These are phyloP conservation scores for Reutealis trisperma DNA, from an alignment of 345 rosid genomes.

Conservation along the genomic window DNA sequence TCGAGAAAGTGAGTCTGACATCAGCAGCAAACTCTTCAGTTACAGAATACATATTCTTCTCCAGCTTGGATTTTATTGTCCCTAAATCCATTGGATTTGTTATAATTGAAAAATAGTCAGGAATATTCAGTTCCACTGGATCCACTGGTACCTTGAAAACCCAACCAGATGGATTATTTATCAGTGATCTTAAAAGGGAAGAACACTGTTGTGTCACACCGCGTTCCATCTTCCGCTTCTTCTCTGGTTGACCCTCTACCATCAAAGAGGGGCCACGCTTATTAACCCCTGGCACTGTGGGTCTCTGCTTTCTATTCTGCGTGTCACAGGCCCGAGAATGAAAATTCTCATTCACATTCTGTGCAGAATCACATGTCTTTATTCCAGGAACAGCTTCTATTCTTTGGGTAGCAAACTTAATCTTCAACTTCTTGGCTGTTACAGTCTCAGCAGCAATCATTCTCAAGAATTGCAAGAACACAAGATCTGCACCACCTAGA, in stretches of 20 bases:
- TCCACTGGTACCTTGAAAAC: slow-evolving; percentile 71
- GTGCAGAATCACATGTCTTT: slow-evolving; percentile 26
- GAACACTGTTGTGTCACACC: slow-evolving; percentile 51
- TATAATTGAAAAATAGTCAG: slow-evolving; percentile 79
- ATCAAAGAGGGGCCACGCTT: slow-evolving; percentile 47
- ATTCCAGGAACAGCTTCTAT: slow-evolving; percentile 30
- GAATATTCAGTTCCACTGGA: slow-evolving; percentile 60
- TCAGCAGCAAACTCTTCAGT: slow-evolving; percentile 77
- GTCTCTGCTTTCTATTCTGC: slow-evolving; percentile 21
- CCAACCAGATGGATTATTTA: slow-evolving; percentile 51
- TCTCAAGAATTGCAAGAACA: slow-evolving; percentile 24
- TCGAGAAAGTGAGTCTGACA: slow-evolving; percentile 70
- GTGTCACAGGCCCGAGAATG: slow-evolving; percentile 21
- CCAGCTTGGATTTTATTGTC: slow-evolving; percentile 60
- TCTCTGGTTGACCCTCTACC: slow-evolving; percentile 39
- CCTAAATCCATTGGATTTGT: slow-evolving; percentile 87
- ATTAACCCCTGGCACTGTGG: not conserved
- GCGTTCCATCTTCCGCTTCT: slow-evolving; percentile 64
- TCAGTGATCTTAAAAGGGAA: slow-evolving; percentile 44
- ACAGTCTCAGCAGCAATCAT: slow-evolving; percentile 47
- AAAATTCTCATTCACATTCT: slow-evolving; percentile 13
- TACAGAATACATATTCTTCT: slow-evolving; percentile 43
- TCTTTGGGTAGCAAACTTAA: slow-evolving; percentile 52
- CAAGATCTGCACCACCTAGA: not conserved
- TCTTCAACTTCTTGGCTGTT: slow-evolving; percentile 46